Percentiles rank a stretch among this genome's conserved stretches.
Evolutionary conservation across 179 eudicot species (phyloP).

Genomic region (Camellia oleifera): DNA sequence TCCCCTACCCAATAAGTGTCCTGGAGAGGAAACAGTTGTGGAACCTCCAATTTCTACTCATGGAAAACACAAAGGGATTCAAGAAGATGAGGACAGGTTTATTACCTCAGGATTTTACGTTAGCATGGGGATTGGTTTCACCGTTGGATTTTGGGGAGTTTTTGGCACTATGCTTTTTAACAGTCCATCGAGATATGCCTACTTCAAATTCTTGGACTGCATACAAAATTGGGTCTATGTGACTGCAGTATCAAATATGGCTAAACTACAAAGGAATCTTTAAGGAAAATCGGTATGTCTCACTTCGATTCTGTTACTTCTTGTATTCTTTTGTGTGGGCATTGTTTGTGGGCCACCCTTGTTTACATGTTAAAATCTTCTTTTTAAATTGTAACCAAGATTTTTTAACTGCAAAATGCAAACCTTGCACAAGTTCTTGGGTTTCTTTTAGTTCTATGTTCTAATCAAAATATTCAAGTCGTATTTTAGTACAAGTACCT

Average conservation of each 20-base stretch:
- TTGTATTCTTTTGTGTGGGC: too few relatives aligned
- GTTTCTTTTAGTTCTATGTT: neutral
- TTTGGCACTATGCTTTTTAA: neutral
- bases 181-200: neutral
- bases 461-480: neutral
- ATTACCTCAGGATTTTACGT: neutral
- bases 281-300: neutral
- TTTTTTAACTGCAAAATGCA: too few relatives aligned
- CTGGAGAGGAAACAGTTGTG: neutral
- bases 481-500: neutral
- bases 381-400: too few relatives aligned
- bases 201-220: neutral
- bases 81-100: constrained; percentile 5
- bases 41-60: neutral
- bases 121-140: constrained; percentile 1
- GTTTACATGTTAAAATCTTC: too few relatives aligned
- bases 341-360: neutral
- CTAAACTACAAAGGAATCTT: neutral
- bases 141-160: neutral
- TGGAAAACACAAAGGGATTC: too few relatives aligned
- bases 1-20: constrained; percentile 8
- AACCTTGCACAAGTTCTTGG: neutral
- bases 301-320: too few relatives aligned
- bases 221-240: neutral
- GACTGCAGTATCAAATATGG: neutral